phyloP scores from a whole-genome alignment of 2,329 filamentous ascomycete genomes.

The Neonectria hederae region DNA sequence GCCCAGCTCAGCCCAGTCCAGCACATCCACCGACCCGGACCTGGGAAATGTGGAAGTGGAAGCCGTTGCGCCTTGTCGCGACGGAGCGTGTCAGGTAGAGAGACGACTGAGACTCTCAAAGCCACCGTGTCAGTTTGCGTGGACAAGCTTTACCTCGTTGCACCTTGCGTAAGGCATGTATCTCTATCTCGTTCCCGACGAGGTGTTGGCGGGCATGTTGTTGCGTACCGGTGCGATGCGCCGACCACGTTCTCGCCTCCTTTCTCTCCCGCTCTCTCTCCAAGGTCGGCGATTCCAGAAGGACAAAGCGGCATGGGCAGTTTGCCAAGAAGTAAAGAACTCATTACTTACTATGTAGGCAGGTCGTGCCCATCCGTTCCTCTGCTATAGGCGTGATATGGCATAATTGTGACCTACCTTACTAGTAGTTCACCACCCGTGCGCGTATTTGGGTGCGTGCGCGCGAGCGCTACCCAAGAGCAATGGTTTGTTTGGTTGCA shows the following conservation, averaged over 20 bases:
- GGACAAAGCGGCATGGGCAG: background rate
- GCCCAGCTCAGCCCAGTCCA: no score
- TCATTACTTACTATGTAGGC: background rate
- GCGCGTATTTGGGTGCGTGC: background rate
- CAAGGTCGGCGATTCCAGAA: constrained; percentile 4
- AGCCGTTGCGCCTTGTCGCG: constrained; percentile 14
- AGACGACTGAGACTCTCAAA: background rate
- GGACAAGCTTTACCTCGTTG: constrained; percentile 5
- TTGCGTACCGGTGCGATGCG: constrained; percentile 8
- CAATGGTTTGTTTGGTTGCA: background rate
- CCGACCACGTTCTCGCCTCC: constrained; percentile 10
- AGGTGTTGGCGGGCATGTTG: constrained; percentile 3
- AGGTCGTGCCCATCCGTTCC: background rate
- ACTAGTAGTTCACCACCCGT: constrained; percentile 1
- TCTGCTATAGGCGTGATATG: background rate
- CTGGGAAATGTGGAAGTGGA: constrained; percentile 13
- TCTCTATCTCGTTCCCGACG: constrained; percentile 7
- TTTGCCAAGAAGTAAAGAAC: background rate
- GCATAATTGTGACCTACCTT: background rate
- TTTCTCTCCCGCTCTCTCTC: background rate
- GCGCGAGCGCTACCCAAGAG: constrained; percentile 5
- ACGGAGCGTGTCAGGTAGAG: constrained; percentile 32
- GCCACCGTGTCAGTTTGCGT: constrained; percentile 13
- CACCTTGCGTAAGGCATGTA: constrained; percentile 14
- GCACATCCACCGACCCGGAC: background rate